A percentile compares a stretch with the other conserved stretches of the same genome.
These are phyloP conservation scores for Pichia nanzhaoensis DNA, from an alignment of 805 yeast genomes.

Conservation along the genomic window DNA sequence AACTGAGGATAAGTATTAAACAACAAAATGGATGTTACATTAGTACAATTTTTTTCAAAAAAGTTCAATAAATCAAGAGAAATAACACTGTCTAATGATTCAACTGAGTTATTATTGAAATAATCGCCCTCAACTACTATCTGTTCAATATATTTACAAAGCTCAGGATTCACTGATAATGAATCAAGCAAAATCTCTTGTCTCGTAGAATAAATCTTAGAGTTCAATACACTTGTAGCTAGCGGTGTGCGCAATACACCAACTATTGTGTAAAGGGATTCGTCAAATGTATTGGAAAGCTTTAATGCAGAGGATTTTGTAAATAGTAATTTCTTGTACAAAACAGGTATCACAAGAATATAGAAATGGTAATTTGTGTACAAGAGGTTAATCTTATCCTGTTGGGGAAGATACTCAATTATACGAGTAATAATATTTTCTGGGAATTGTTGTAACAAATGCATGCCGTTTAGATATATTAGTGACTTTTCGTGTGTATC, in stretches of 20 bases:
- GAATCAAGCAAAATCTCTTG: slow-evolving; percentile 36
- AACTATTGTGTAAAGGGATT: slow-evolving; percentile 33
- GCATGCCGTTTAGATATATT: neutral
- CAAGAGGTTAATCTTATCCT: slow-evolving; percentile 31
- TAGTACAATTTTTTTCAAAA: slow-evolving; percentile 12
- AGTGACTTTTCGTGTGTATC: neutral
- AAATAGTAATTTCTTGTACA: slow-evolving; percentile 35
- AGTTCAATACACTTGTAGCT: slow-evolving; percentile 32
- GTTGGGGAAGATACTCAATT: slow-evolving; percentile 33
- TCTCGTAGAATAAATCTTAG: slow-evolving; percentile 31
- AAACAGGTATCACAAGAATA: slow-evolving; percentile 23
- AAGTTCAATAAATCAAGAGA: slow-evolving; percentile 2
- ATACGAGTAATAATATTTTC: slow-evolving; percentile 19
- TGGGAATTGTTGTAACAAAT: slow-evolving; percentile 17
- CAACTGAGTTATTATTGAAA: slow-evolving; percentile 15
- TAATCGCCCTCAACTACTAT: slow-evolving; percentile 29
- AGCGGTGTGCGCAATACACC: slow-evolving; percentile 32
- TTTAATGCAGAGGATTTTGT: slow-evolving; percentile 30
- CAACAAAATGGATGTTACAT: slow-evolving; percentile 8
- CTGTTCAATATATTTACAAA: slow-evolving; percentile 30
- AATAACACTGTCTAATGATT: neutral
- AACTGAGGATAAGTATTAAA: neutral
- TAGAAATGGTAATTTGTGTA: slow-evolving; percentile 29
- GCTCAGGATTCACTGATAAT: slow-evolving; percentile 29
- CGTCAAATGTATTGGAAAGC: slow-evolving; percentile 27